These are phyloP conservation scores for Melampsora medusae DNA, from an alignment of 1,284 basidiomycete species.

Conservation along the genomic window DNA sequence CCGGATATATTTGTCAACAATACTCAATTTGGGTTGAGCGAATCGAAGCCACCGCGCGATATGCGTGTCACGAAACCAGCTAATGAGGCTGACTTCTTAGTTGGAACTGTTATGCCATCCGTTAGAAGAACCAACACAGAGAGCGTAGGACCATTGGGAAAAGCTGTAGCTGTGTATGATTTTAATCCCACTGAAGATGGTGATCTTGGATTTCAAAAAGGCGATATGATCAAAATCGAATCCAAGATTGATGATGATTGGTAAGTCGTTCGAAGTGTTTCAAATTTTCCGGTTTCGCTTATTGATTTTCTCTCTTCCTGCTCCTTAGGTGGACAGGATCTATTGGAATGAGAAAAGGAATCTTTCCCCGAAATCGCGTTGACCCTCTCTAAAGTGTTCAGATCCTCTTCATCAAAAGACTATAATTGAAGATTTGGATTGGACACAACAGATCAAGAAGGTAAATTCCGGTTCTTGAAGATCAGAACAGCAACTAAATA, in stretches of 20 bases:
- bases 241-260: slow-evolving; percentile 76
- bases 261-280: slow-evolving; percentile 57
- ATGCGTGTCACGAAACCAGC: not conserved
- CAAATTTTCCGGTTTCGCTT: not conserved
- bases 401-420: too few relatives aligned
- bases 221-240: slow-evolving; percentile 73
- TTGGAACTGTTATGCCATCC: slow-evolving; percentile 23
- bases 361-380: slow-evolving; percentile 38
- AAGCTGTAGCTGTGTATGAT: slow-evolving; percentile 25
- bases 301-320: not conserved
- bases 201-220: slow-evolving; percentile 79
- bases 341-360: slow-evolving; percentile 38
- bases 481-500: too few relatives aligned
- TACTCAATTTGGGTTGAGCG: too few relatives aligned
- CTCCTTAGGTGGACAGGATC: slow-evolving; percentile 27
- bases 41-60: too few relatives aligned
- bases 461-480: too few relatives aligned
- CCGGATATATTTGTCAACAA: too few relatives aligned
- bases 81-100: slow-evolving; percentile 27
- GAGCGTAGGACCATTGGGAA: slow-evolving; percentile 6
- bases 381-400: not conserved
- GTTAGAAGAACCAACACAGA: slow-evolving; percentile 23
- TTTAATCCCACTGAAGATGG: slow-evolving; percentile 61
- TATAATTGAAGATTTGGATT: too few relatives aligned
- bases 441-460: too few relatives aligned